A percentile compares a stretch with the other conserved stretches of the same genome.
phyloP scores from a whole-genome alignment of 192 early-diverging fungal species.

The Coemansia sp. region DNA sequence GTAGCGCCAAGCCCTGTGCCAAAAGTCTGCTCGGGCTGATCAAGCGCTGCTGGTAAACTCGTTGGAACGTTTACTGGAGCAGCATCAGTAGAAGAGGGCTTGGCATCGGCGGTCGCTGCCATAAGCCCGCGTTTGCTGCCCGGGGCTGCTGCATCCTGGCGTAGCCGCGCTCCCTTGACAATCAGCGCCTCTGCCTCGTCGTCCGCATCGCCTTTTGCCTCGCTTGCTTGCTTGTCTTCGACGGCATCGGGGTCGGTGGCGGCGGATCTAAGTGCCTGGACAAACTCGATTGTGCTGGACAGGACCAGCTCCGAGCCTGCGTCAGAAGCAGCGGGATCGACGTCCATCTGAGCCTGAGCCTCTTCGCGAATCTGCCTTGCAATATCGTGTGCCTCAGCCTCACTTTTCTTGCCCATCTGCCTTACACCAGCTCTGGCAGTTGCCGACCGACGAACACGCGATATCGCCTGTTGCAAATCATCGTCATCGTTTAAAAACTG shows the following conservation, averaged over 20 bases:
- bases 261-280: constrained; percentile 58
- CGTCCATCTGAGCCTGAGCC: constrained; percentile 45
- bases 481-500: constrained; percentile 93
- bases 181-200: constrained; percentile 15
- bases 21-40: constrained; percentile 69
- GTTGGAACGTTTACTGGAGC: background rate
- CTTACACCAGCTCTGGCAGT: constrained; percentile 53
- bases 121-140: background rate
- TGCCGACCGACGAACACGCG: constrained; percentile 57
- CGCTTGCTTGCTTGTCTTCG: background rate
- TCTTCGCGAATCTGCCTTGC: constrained; percentile 15
- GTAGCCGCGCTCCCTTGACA: constrained; percentile 4
- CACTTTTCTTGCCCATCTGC: constrained; percentile 50
- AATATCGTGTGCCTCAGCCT: constrained; percentile 24
- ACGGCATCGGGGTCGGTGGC: background rate
- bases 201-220: constrained; percentile 2
- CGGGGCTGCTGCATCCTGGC: background rate
- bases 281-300: constrained; percentile 88
- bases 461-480: constrained; percentile 85
- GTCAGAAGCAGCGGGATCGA: constrained; percentile 23
- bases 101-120: background rate
- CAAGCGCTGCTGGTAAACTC: background rate
- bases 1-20: constrained; percentile 80
- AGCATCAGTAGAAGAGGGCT: background rate
- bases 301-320: constrained; percentile 61